Base-by-base conservation (phyloP, 805 yeast genomes). In the Saccharomycopsis synnaedendra region DNA sequence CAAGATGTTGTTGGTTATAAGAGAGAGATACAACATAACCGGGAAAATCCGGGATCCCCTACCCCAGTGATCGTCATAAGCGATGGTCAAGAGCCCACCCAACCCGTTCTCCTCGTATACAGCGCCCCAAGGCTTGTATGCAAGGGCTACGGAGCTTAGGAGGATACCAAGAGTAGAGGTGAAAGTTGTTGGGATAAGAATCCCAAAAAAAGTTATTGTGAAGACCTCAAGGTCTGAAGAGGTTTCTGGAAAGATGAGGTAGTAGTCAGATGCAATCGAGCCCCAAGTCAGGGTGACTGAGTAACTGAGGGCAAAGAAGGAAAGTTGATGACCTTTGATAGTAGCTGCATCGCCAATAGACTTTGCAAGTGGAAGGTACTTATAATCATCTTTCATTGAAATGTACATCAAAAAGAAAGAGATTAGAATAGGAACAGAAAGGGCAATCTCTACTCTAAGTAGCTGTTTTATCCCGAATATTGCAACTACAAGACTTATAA, bases 231-330 rank as follows among this genome's bases (percentile, higher is more conserved):
- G 51, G 47, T 76, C 75, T 2, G 83, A 71, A 0, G 85, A 75
- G 39, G 71, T 68, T 57, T 83, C 90, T 1, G 95, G 95, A 56
- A 86, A 78, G 44, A 85, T 68, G 43, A 87, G 76, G 61, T 85
- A 85, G 62, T 87, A 87, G 63, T 87, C 96, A 0, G 89, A 72
- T 0, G 95, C 85, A 51, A 85, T 75, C 2, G 89, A 81, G 41
- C 94, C 89, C 96, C 96, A 87, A 1, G 96, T 85, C 3, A 86
- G 75, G 3, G 95, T 85, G 42, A 82, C 79, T 32, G 95, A 79
- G 58, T 84, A 85, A 41, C 80, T 71, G 47, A 85, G 68, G 1
- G 87, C 74, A 57, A 86, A 84, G 62, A 78, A 84, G 9, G 85
- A 75, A 32, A 86, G 61, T 72, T 83, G 75, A 57, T 78, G 74